A percentile compares a stretch with the other conserved stretches of the same genome.
Evolutionary conservation across 192 early-diverging fungal genomes (phyloP).

Genomic region (Coemansia javaensis): DNA sequence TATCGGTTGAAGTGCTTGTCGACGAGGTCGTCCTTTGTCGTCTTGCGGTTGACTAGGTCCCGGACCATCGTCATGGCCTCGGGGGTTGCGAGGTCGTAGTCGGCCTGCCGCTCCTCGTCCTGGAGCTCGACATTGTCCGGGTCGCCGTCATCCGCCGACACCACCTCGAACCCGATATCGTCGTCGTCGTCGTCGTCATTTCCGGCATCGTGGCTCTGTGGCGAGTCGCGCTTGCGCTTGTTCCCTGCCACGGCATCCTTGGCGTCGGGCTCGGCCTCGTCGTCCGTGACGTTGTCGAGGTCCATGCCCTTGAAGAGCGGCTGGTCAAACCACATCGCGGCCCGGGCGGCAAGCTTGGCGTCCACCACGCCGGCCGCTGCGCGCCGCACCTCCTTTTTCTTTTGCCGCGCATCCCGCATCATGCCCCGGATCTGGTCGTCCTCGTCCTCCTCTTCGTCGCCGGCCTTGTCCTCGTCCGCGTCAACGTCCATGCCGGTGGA

Average conservation of each 20-base stretch:
- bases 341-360: conserved; percentile 66
- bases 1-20: conserved; percentile 91
- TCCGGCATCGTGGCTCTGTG: conserved; percentile 6
- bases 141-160: conserved; percentile 36
- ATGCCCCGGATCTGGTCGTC: conserved; percentile 47
- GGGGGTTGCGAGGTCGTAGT: conserved; percentile 77
- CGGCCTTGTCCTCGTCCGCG: not conserved
- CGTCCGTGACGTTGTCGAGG: conserved; percentile 55
- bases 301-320: conserved; percentile 75
- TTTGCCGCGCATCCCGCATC: conserved; percentile 30
- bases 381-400: conserved; percentile 16
- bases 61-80: conserved; percentile 88
- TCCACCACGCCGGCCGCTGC: too few relatives aligned
- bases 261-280: conserved; percentile 33
- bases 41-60: conserved; percentile 71
- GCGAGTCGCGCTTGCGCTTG: conserved; percentile 50
- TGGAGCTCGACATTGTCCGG: conserved; percentile 42
- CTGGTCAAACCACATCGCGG: conserved; percentile 95
- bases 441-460: conserved; percentile 33
- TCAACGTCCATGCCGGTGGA: too few relatives aligned
- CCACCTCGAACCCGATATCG: conserved; percentile 56
- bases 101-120: conserved; percentile 48
- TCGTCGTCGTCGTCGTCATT: conserved; percentile 42
- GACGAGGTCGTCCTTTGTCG: conserved; percentile 74
- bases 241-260: not conserved